Conservation (phyloP, 306 rosid species). For the Casuarina glauca region DNA sequence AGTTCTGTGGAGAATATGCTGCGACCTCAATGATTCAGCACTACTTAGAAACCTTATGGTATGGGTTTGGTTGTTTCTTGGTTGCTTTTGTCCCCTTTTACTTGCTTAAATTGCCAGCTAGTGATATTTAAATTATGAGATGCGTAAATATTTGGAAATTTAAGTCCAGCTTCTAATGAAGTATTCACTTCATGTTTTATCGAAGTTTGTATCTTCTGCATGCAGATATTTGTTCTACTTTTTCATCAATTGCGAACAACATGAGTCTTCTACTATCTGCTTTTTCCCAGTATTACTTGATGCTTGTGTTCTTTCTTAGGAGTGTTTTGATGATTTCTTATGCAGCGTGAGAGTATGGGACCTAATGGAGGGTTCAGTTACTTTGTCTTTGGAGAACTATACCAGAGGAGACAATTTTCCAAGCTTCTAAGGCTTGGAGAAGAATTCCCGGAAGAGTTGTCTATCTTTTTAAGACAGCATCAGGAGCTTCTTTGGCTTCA, state of each 20-base stretch:
- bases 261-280: constrained; percentile 1
- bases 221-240: not conserved
- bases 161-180: not conserved
- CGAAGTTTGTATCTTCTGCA: not conserved
- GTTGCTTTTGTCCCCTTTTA: constrained; percentile 14
- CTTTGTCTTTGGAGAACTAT: constrained; percentile 73
- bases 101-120: not conserved
- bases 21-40: constrained; percentile 78
- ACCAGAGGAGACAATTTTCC: constrained; percentile 69
- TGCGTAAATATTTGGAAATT: not conserved
- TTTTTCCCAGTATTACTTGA: constrained; percentile 14
- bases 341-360: constrained; percentile 92
- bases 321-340: constrained; percentile 32
- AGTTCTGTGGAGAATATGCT: constrained; percentile 76
- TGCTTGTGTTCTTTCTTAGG: constrained; percentile 18
- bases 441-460: constrained; percentile 87
- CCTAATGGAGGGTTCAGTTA: constrained; percentile 91
- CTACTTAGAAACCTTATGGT: constrained; percentile 86
- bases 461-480: constrained; percentile 75
- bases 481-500: constrained; percentile 95
- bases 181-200: not conserved
- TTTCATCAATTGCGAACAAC: not conserved
- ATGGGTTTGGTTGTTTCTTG: constrained; percentile 29
- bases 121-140: not conserved
- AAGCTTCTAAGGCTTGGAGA: constrained; percentile 92